Evolutionary conservation across 2,329 filamentous ascomycete genomes (phyloP), one percentile per base, ranked within the genome.

Genomic region (Trichocomaceae sp.): DNA sequence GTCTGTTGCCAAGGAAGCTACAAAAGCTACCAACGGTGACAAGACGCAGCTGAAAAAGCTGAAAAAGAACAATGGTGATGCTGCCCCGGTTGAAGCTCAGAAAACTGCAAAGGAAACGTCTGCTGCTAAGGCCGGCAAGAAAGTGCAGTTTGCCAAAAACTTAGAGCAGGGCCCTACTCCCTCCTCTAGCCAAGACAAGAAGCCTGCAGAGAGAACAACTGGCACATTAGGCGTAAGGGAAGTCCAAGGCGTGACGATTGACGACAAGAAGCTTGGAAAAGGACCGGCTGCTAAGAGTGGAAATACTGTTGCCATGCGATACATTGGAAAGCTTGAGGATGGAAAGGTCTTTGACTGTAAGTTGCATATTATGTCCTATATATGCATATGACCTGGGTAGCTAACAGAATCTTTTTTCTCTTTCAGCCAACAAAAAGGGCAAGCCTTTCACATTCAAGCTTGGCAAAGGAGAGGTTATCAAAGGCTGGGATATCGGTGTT

Each of bases 61-160:
- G 66, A 97, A 99, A 86, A 96, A 96, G 82, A 97, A 97, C 81
- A 89, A 95, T 72, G 93, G 92, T 63, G 87, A 96, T 70, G 85
- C 93, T 57, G 83, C 87, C 57, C 75, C 80, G 50, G 70, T 69
- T 61, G 76, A 81, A 62, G 75, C 81, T 62, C 84, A 85, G 71
- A 77, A 82, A 58, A 78, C 80, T 54, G 75, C 76, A 52, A 74
- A 73, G 59, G 77, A 78, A 61, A 62, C 64, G 61, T 58, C 69
- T 52, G 72, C 78, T 60, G 73, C 72, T 61, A 84, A 85, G 79
- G 77, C 79, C 55, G 87, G 88, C 73, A 96, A 96, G 84, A 97
- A 96, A 80, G 93, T 99, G 58, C 90, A 96, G 74, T 99, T 99
- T 72, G 92, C 93, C 69, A 96, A 97, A 83, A 91, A 97, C 75